These are phyloP conservation scores for Kluyveromyces marxianus DNA, from an alignment of 1,139 yeast genomes.

Conservation along the genomic window DNA sequence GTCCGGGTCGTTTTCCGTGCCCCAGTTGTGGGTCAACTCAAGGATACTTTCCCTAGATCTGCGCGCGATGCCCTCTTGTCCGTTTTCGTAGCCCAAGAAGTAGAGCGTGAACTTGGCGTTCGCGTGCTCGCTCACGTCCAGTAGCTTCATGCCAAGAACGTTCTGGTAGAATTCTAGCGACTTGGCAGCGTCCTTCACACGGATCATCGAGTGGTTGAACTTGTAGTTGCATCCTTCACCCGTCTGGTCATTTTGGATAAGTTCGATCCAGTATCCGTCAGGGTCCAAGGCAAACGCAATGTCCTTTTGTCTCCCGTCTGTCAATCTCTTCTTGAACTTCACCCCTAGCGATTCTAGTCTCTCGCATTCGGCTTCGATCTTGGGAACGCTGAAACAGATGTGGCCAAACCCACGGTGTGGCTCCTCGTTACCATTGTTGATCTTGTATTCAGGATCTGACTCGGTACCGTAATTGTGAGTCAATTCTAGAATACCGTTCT, in stretches of 20 bases:
- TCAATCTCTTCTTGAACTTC: slow-evolving; percentile 67
- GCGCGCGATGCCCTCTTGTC: slow-evolving; percentile 31
- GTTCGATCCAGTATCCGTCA: slow-evolving; percentile 94
- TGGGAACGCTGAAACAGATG: slow-evolving; percentile 79
- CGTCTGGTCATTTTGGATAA: slow-evolving; percentile 50
- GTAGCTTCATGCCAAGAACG: slow-evolving; percentile 71
- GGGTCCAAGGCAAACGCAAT: slow-evolving; percentile 95
- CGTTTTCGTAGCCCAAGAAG: slow-evolving; percentile 59
- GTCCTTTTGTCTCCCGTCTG: slow-evolving; percentile 86
- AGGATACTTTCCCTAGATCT: slow-evolving; percentile 51
- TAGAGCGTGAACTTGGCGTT: slow-evolving; percentile 77
- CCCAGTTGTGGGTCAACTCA: slow-evolving; percentile 93
- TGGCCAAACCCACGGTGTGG: slow-evolving; percentile 93
- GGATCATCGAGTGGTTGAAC: slow-evolving; percentile 88
- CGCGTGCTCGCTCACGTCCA: slow-evolving; percentile 47
- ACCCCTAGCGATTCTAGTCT: slow-evolving; percentile 53
- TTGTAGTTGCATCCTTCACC: slow-evolving; percentile 34
- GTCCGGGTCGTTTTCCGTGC: slow-evolving; percentile 71
- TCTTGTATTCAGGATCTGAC: slow-evolving; percentile 45
- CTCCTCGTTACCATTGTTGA: slow-evolving; percentile 76
- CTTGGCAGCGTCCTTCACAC: slow-evolving; percentile 76
- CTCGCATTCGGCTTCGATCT: slow-evolving; percentile 57
- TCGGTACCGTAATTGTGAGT: slow-evolving; percentile 77
- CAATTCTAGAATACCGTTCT: slow-evolving; percentile 77
- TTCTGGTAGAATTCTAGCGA: slow-evolving; percentile 72